Base-by-base conservation (phyloP, 768 basidiomycete genomes). In the Collybia mongolica region DNA sequence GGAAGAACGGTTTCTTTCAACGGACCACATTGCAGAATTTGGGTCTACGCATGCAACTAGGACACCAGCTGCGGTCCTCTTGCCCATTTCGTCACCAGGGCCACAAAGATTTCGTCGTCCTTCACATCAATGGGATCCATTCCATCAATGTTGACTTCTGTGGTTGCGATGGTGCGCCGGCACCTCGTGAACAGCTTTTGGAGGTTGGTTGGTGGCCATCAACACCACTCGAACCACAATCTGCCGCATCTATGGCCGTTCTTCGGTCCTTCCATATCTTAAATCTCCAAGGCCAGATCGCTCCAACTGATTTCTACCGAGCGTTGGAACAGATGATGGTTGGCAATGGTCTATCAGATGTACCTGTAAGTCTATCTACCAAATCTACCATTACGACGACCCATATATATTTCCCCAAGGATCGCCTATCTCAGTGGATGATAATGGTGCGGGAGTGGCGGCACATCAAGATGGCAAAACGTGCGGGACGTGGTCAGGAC, bases 391-490 rank as follows among this genome's bases (percentile, higher is more conserved):
- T 19, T 32, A 44, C 23, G 3, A 32, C 18, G 29, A 24, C 3
- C 43, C 23, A 19, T 36, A 36, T 38, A 19, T 46, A 46, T 22
- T 29, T 19, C 5, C 15, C 17, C 28, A 32, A 46, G 45, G 36
- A 54, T 46, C 44, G 44, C 17, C 38, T 54, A 4, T 3, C 42
- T 19, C 19, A 40, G 11, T 54, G 40, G 14, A 54, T 50, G 48
- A n/a, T 50, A 15, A 49, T 54, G 36, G 44, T 48, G 5, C 32
- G 46, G 3, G 46, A 52, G 26, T 59, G 54, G 55, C 41, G 49
- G 2, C 57, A 59, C 35, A 47, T 59, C 28, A 59, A 56, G 37
- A 46, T 46, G n/a, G n/a, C n/a, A n/a, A n/a, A n/a, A n/a, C n/a
- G n/a, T n/a, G 56, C 50, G n/a, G 55, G 58, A 8, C 43, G 47